Percentiles rank a stretch among this genome's conserved stretches.
Conservation (phyloP, 2,329 filamentous ascomycete genomes). For the Scytalidium lignicola region DNA sequence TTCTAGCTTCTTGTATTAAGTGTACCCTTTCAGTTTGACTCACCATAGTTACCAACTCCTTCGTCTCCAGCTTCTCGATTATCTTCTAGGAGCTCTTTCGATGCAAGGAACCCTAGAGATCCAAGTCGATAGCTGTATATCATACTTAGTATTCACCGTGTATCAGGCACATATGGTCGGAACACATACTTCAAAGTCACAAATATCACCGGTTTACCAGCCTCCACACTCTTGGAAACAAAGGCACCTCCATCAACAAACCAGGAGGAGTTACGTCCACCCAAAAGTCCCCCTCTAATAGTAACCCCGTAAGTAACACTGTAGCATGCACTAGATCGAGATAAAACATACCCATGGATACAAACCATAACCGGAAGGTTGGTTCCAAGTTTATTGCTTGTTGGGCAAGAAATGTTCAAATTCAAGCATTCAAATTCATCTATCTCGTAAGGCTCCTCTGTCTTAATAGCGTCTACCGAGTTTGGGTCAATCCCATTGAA, state of each 20-base stretch:
- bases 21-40: no score
- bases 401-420: conserved; percentile 29
- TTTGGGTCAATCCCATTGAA: no score
- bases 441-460: conserved; percentile 22
- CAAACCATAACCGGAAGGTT: conserved; percentile 19
- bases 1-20: background rate
- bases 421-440: conserved; percentile 32
- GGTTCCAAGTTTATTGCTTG: background rate
- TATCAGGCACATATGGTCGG: no score
- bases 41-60: background rate
- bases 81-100: conserved; percentile 1
- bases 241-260: conserved; percentile 7
- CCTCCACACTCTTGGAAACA: conserved; percentile 7
- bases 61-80: background rate
- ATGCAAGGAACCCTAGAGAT: conserved; percentile 7
- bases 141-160: background rate
- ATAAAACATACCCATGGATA: no score
- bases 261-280: no score
- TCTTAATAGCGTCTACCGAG: conserved; percentile 5
- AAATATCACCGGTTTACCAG: conserved; percentile 5
- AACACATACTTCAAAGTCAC: conserved; percentile 8
- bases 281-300: no score
- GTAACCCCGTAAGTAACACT: no score
- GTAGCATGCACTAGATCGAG: no score
- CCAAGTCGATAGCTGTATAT: conserved; percentile 7